These are phyloP conservation scores for Sporothrix schenckii DNA, from an alignment of 2,329 filamentous ascomycete genomes.

Conservation along the genomic window DNA sequence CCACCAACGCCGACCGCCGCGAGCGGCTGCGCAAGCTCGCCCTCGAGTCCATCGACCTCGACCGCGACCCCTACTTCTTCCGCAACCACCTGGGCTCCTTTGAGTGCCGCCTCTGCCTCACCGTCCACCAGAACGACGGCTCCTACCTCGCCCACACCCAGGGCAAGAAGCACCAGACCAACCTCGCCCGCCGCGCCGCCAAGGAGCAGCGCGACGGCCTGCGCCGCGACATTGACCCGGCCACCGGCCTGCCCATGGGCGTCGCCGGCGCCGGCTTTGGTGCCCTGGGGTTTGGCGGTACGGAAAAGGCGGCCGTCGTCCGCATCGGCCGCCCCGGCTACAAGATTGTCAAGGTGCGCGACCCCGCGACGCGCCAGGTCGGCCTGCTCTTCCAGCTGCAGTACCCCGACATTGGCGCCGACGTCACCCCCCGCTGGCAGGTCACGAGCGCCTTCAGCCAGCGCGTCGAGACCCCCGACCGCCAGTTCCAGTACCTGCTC, in stretches of 20 bases:
- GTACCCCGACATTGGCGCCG: constrained; percentile 84
- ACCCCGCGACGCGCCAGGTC: constrained; percentile 84
- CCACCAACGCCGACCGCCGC: constrained; percentile 94
- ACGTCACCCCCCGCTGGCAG: constrained; percentile 77
- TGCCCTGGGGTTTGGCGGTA: constrained; percentile 55
- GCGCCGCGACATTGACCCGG: constrained; percentile 65
- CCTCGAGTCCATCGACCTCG: constrained; percentile 97
- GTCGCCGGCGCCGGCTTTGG: constrained; percentile 71
- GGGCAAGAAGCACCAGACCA: constrained; percentile 98
- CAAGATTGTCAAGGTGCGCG: constrained; percentile 94
- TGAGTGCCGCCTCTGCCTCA: constrained; percentile 94
- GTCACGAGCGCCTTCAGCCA: constrained; percentile 99
- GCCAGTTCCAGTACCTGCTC: constrained; percentile 90
- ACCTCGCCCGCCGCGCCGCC: constrained; percentile 92
- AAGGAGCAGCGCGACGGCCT: constrained; percentile 90
- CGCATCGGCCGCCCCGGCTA: constrained; percentile 97
- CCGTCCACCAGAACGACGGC: constrained; percentile 98
- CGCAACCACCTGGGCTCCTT: constrained; percentile 98
- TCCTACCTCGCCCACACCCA: constrained; percentile 98
- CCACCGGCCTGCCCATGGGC: constrained; percentile 71
- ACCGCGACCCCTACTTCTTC: constrained; percentile 99
- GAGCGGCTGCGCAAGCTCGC: constrained; percentile 97
- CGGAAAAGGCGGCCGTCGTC: constrained; percentile 54
- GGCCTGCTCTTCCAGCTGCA: constrained; percentile 95
- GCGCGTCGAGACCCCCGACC: constrained; percentile 91